Evolutionary conservation across 306 rosid genomes (phyloP).

Genomic region (Quercus ilex): DNA sequence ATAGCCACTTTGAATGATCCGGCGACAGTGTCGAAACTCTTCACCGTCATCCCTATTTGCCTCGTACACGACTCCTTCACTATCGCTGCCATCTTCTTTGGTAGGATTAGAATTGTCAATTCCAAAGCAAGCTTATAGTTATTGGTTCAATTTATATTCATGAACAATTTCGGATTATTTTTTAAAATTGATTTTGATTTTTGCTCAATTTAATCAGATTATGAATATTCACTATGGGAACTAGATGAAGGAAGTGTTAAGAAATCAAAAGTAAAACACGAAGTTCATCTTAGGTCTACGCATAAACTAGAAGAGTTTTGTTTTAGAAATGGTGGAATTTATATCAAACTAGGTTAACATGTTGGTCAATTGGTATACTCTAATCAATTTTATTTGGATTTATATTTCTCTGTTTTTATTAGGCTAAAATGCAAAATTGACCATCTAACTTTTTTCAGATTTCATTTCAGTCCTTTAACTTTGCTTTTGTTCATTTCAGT

Average conservation of each 20-base stretch:
- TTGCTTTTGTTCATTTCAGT: too few species aligned
- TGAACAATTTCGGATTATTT: too few species aligned
- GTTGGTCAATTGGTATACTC: slow-evolving; percentile 81
- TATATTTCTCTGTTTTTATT: too few species aligned
- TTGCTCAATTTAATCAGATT: slow-evolving; percentile 40
- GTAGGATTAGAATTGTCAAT: slow-evolving; percentile 16
- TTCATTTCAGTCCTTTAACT: too few species aligned
- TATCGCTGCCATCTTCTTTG: slow-evolving; percentile 45
- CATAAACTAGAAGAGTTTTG: slow-evolving; percentile 74
- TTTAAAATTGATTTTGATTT: neutral
- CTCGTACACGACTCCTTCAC: slow-evolving; percentile 64
- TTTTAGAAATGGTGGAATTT: slow-evolving; percentile 89
- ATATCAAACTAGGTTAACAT: slow-evolving; percentile 96
- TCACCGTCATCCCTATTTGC: slow-evolving; percentile 65
- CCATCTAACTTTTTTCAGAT: too few species aligned
- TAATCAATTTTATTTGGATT: neutral
- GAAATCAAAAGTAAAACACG: slow-evolving; percentile 57
- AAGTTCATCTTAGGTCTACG: slow-evolving; percentile 89
- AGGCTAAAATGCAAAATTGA: too few species aligned
- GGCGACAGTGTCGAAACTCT: slow-evolving; percentile 57
- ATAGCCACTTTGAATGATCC: slow-evolving; percentile 76
- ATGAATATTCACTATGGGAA: slow-evolving; percentile 77
- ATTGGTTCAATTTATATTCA: too few species aligned
- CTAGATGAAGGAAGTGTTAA: slow-evolving; percentile 66
- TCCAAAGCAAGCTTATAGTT: too few species aligned